phyloP scores from a whole-genome alignment of 805 yeast genomes.

The Zygotorulaspora florentina region DNA sequence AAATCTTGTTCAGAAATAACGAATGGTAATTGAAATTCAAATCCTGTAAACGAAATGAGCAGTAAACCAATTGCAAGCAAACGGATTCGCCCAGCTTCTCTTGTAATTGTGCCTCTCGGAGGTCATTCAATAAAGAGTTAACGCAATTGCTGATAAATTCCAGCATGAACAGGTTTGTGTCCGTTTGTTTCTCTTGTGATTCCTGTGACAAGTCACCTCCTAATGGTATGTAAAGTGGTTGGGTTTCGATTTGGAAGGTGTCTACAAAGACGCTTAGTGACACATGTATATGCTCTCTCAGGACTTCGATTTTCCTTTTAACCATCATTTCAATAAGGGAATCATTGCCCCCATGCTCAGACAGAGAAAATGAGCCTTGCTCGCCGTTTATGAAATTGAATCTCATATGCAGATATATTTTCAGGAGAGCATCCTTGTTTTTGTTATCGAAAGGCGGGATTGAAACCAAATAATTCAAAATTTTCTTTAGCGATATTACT shows the following conservation, averaged over 20 bases:
- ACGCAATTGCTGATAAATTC: slow-evolving; percentile 34
- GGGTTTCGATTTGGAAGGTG: slow-evolving; percentile 27
- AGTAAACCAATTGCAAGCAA: slow-evolving; percentile 77
- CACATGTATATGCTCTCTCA: slow-evolving; percentile 57
- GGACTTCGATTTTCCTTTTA: slow-evolving; percentile 75
- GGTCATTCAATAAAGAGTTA: slow-evolving; percentile 29
- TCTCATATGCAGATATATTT: slow-evolving; percentile 64
- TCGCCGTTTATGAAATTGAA: slow-evolving; percentile 63
- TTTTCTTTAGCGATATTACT: slow-evolving; percentile 73
- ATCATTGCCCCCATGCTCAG: slow-evolving; percentile 16
- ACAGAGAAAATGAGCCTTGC: slow-evolving; percentile 40
- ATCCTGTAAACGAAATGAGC: slow-evolving; percentile 74
- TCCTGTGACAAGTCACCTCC: slow-evolving; percentile 4
- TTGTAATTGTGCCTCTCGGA: slow-evolving; percentile 31
- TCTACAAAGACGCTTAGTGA: slow-evolving; percentile 27
- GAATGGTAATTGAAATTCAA: slow-evolving; percentile 32
- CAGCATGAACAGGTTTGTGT: slow-evolving; percentile 32
- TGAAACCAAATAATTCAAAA: slow-evolving; percentile 68
- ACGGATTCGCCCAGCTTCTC: slow-evolving; percentile 54
- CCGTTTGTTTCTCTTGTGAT: slow-evolving; percentile 1
- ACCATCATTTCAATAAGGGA: slow-evolving; percentile 36
- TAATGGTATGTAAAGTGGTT: slow-evolving; percentile 19
- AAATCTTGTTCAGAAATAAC: slow-evolving; percentile 29
- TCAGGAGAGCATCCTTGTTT: slow-evolving; percentile 37
- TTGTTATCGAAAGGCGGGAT: slow-evolving; percentile 49